Conservation (phyloP, 2,329 filamentous ascomycete species). For the Alternaria ethzedia region DNA sequence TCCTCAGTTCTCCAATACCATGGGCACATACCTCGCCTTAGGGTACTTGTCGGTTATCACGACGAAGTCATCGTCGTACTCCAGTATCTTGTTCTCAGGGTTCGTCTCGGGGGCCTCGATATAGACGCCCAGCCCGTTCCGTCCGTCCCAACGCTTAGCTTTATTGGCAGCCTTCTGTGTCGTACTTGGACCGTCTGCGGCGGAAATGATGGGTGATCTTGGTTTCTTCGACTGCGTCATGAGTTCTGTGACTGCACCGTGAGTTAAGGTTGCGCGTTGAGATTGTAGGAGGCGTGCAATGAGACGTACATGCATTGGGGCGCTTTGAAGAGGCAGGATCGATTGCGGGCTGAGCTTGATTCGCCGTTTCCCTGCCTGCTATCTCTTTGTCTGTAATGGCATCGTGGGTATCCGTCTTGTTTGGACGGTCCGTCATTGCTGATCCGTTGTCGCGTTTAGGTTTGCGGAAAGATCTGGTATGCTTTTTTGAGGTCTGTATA, state of each 20-base stretch:
- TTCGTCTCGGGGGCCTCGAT: conserved; percentile 67
- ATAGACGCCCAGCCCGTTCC: conserved; percentile 71
- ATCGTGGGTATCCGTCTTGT: conserved; percentile 17
- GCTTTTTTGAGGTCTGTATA: background rate
- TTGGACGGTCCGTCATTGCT: background rate
- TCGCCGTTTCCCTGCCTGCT: conserved; percentile 16
- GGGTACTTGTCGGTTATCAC: conserved; percentile 84
- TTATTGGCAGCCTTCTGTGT: conserved; percentile 24
- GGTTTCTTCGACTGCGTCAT: conserved; percentile 52
- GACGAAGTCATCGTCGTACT: conserved; percentile 72
- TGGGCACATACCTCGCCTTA: conserved; percentile 60
- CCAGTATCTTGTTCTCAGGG: conserved; percentile 66
- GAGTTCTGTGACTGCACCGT: conserved; percentile 54
- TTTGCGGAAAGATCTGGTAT: background rate
- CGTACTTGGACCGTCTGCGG: background rate
- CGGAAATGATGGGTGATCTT: conserved; percentile 28
- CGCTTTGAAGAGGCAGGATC: conserved; percentile 27
- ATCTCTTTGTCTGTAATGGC: conserved; percentile 32
- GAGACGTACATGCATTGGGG: conserved; percentile 47
- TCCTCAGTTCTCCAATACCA: background rate
- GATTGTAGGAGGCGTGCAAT: background rate
- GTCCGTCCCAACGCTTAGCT: conserved; percentile 45
- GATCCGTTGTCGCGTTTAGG: background rate
- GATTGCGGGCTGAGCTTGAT: background rate
- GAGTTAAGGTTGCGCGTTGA: conserved; percentile 22